Evolutionary conservation across 495 filamentous ascomycete genomes (phyloP), one percentile per base, ranked within the genome.

Genomic region (Podospora bellae-mahoneyi): DNA sequence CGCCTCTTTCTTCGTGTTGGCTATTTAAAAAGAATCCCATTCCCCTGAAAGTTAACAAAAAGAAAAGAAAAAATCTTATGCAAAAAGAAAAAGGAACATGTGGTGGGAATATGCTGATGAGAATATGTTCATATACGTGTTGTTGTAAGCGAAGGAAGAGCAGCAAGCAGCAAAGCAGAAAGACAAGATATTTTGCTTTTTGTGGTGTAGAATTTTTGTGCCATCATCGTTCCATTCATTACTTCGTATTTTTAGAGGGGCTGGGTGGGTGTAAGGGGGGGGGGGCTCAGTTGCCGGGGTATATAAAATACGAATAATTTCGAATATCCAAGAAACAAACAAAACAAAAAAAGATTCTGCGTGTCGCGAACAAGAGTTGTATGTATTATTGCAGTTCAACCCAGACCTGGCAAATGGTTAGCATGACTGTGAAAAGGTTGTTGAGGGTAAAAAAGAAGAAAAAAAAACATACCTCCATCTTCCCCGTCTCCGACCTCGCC

Each of bases 401-500:
- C 88, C 88, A 91, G 62, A 91, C 84, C 89, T 91, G 69, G 2
- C 23, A 23, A 59, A 62, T 66, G 65, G 2, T 18, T 69, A 74
- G 77, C 72, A 79, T 67, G 18, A 30, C 4, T 60, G 30, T 58
- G 23, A 7, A 60, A 32, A 32, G 30, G 30, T 32, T 32, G 30
- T 32, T 32, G 30, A 32, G 30, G 23, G 23, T 23, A 32, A 32
- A 32, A 32, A 32, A 32, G 30, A 32, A 32, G 30, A 32, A 32
- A 32, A 32, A 48, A 48, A 48, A 63, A 82, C 91, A 83, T 77
- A 98, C 93, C 87, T 98, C 95, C 85, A 98, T 88, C 86, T 97
- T 98, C 34, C 93, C 94, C 83, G 93, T 91, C 68, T 96, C 94
- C 58, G 83, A 80, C 66, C 88, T 85, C 72, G 94, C 91, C 76